Evolutionary conservation across 495 filamentous ascomycete genomes (phyloP), one percentile per base, ranked within the genome.

Genomic region (Annulohypoxylon maeteangense): DNA sequence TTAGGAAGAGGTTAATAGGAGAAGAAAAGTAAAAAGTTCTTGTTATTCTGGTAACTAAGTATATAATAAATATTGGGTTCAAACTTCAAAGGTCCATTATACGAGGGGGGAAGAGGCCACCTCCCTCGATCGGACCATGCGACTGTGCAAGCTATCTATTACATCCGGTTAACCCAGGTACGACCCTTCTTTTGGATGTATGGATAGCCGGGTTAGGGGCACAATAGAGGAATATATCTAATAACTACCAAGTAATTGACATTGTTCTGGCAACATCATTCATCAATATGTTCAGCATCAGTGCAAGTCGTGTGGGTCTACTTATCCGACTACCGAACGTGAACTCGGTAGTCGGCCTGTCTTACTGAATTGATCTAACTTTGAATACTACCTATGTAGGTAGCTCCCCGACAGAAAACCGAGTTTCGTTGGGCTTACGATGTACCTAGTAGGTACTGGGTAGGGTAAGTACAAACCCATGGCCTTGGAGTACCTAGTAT

Each of bases 371-470:
- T 25, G 3, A 44, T 20, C n/a, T 20, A 44, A n/a, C n/a, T n/a
- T n/a, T n/a, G n/a, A n/a, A n/a, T n/a, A n/a, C n/a, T n/a, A n/a
- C n/a, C n/a, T n/a, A n/a, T n/a, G n/a, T n/a, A n/a, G n/a, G n/a
- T 4, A 16, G 32, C 45, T 27, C 59, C 29, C 45, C 61, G 61
- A 55, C 61, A 48, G 61, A 64, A 32, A 64, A 45, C 60, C 60
- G 60, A 63, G 18, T 5, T 44, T 47, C 47, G 53, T 42, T 11
- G n/a, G 18, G 16, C 29, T 40, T 38, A 48, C 22, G 54, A 44
- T n/a, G 14, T 18, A 32, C 64, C n/a, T n/a, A n/a, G n/a, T n/a
- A n/a, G n/a, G n/a, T n/a, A n/a, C n/a, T n/a, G n/a, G n/a, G n/a
- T n/a, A n/a, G n/a, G n/a, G n/a, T n/a, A n/a, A n/a, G n/a, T n/a